Base-by-base conservation (phyloP, 2,329 filamentous ascomycete genomes). In the Helicocarpus griseus region DNA sequence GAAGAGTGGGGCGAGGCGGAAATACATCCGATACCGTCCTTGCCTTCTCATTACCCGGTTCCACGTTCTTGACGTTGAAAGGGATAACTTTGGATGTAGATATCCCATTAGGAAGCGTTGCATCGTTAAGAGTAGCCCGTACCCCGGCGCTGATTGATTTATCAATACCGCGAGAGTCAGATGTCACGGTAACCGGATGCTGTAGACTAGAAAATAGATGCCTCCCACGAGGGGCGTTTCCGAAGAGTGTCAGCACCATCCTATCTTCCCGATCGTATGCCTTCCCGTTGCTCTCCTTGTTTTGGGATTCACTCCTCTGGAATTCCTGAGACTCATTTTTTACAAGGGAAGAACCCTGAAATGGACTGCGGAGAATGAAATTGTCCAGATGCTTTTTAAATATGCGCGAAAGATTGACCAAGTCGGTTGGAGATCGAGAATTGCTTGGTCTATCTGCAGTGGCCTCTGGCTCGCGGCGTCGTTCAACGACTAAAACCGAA, bases 131-230 rank as follows among this genome's bases (percentile, higher is more conserved):
- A 9, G 77, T 72, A 28, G 73, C 58, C 19, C 69, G 69, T 35
- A 47, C 17, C 19, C 21, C 45, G 6, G n/a, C 31, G 6, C 19
- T 28, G 8, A 14, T 8, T 24, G 75, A 65, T 52, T 74, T 69
- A 41, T 72, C 66, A 24, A 60, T 59, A 22, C 64, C 61, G 49
- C 60, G 57, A 5, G 62, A 57, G 7, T 69, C 65, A 11, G 67
- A 61, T 29, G 71, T 68, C 13, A 71, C 61, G 5, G 65, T 66
- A 21, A 65, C 61, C 40, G 64, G 46, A n/a, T 64, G 61, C 57
- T 86, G 87, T 47, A 95, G 73, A 66, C 90, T 95, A 3, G 91
- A 95, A 65, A 93, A 96, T 3, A 96, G 74, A 54, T 91, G 86
- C 59, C 83, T 85, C 33, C 86, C 78, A 43, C 82, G 82, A 1